Evolutionary conservation across 192 early-diverging fungal species (phyloP), one percentile per base, ranked within the genome.

Genomic region (Coemansia sp.): DNA sequence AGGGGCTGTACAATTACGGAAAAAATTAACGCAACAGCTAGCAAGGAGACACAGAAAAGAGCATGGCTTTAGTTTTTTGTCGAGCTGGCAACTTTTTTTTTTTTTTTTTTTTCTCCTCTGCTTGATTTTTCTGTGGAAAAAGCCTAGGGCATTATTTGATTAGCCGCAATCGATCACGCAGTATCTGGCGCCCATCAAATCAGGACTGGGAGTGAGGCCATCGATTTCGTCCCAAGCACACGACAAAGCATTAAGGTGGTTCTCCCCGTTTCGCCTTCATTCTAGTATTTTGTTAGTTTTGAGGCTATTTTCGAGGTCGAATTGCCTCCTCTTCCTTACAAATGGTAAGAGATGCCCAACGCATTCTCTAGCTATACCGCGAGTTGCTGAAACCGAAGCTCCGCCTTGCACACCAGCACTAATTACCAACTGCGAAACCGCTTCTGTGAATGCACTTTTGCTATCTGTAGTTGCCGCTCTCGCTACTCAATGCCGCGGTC

Each of bases 401-500:
- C 43, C n/a, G n/a, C 18, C 43, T 53, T 31, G 14, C 14, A 28
- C 11, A 31, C 13, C 52, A 16, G 26, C 52, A 6, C 52, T 26
- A 26, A 53, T 31, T 53, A 12, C 52, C n/a, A 53, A 53, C 52
- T 31, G 31, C 52, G 3, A 33, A 16, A n/a, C 14, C 14, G 43
- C 7, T 53, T 31, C 1, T 53, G 16, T 14, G 3, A 0, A 28
- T 23, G 31, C 25, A 18, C 26, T 53, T 23, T 41, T 53, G 6
- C 11, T 50, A 12, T 13, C 13, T 10, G 52, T 86, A 93, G 96
- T 81, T 98, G 45, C 96, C 96, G 21, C 86, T 98, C 66, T 92
- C 92, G 61, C 84, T 98, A 59, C 84, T 98, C 42, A 93, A 93
- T 67, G 91, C 93, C 41, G 93, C 94, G 9, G 85, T 89, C 69